phyloP scores from a whole-genome alignment of 768 basidiomycete genomes.

The Mycena galopus region DNA sequence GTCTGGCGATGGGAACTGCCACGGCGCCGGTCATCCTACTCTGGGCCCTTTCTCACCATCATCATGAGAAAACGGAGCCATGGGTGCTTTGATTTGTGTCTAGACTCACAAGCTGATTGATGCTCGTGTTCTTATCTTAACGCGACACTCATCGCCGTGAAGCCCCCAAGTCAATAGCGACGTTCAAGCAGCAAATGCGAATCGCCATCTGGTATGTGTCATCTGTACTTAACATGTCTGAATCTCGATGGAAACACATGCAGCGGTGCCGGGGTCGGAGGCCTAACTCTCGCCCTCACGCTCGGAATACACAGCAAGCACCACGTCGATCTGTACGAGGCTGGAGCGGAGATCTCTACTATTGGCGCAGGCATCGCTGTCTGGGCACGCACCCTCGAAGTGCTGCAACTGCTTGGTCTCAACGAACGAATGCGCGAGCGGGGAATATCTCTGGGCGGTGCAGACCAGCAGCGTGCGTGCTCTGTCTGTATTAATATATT shows the following conservation, averaged over 20 bases:
- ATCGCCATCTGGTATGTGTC: conserved; percentile 22
- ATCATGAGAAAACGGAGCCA: conserved; percentile 18
- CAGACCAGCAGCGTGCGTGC: conserved; percentile 19
- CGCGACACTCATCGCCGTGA: too few relatives aligned
- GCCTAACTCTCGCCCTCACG: too few relatives aligned
- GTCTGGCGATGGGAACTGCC: too few relatives aligned
- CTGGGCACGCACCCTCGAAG: too few relatives aligned
- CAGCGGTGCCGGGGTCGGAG: conserved; percentile 21
- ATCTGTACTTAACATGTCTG: conserved; percentile 14
- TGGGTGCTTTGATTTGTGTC: conserved; percentile 4
- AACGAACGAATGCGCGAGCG: too few relatives aligned
- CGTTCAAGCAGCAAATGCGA: conserved; percentile 16
- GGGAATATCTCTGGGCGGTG: too few relatives aligned
- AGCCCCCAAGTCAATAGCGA: too few relatives aligned
- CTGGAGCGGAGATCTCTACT: conserved; percentile 22
- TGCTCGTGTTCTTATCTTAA: too few relatives aligned
- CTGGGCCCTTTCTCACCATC: conserved; percentile 15
- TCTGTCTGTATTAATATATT: conserved; percentile 11
- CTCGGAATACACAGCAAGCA: conserved; percentile 17
- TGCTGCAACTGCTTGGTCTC: too few relatives aligned
- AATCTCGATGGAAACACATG: conserved; percentile 16
- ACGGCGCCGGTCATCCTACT: conserved; percentile 7
- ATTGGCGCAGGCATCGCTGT: conserved; percentile 18
- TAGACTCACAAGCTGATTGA: conserved; percentile 14
- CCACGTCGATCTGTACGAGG: conserved; percentile 23